Conservation (phyloP, 2,329 filamentous ascomycete species). For the Pseudodiploospora longispora region DNA sequence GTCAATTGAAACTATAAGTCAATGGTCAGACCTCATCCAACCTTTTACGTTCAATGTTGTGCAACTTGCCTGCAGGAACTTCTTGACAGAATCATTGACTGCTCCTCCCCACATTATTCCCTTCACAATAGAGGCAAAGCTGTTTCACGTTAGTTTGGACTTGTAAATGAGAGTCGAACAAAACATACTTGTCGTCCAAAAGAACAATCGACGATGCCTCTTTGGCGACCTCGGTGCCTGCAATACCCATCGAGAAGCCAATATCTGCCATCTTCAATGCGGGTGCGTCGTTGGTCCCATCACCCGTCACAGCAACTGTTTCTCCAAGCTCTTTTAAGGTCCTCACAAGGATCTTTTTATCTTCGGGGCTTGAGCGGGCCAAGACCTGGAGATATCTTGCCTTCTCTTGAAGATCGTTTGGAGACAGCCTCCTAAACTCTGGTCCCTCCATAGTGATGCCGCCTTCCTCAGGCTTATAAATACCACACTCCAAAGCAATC, state of each 20-base stretch:
- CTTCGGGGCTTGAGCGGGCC: slow-evolving; percentile 51
- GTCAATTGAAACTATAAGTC: slow-evolving; percentile 52
- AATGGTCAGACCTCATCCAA: neutral
- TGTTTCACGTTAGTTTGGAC: too few species aligned
- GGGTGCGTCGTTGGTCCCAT: slow-evolving; percentile 59
- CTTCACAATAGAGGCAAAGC: slow-evolving; percentile 55
- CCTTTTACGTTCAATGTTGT: neutral
- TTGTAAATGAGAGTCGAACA: too few species aligned
- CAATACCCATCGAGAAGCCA: slow-evolving; percentile 61
- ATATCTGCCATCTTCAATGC: slow-evolving; percentile 59
- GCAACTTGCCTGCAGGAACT: slow-evolving; percentile 50
- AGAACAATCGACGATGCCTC: slow-evolving; percentile 62
- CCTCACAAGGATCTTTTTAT: slow-evolving; percentile 49
- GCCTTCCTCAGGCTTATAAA: slow-evolving; percentile 42
- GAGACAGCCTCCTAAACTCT: slow-evolving; percentile 48
- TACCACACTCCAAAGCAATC: slow-evolving; percentile 57
- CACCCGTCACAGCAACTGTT: slow-evolving; percentile 56
- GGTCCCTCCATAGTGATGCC: slow-evolving; percentile 61
- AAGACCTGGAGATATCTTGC: slow-evolving; percentile 43
- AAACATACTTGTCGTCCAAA: slow-evolving; percentile 48
- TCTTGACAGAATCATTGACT: slow-evolving; percentile 60
- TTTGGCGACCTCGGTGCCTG: slow-evolving; percentile 59
- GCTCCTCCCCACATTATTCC: slow-evolving; percentile 61
- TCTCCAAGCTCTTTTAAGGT: slow-evolving; percentile 47
- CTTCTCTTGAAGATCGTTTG: slow-evolving; percentile 42